Percentiles rank a stretch among this genome's conserved stretches.
Evolutionary conservation across 2,329 filamentous ascomycete genomes (phyloP).

Genomic region (Penicillium janthinellum): DNA sequence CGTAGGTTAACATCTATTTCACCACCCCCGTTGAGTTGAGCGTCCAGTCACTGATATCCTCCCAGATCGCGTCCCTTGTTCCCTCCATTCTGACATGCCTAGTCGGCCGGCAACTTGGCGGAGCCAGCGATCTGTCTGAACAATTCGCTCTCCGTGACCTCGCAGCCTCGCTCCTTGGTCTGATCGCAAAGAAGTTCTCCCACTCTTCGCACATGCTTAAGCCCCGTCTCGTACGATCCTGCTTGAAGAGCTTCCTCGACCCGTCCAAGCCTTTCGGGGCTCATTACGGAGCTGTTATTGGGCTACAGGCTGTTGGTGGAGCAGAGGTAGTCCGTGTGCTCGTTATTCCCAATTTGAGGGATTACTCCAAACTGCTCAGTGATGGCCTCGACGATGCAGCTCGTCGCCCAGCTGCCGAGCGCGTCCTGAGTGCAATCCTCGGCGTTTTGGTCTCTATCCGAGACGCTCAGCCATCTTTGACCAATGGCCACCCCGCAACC

Average conservation of each 20-base stretch:
- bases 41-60: conserved; percentile 19
- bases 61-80: conserved; percentile 65
- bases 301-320: conserved; percentile 76
- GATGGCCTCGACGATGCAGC: conserved; percentile 55
- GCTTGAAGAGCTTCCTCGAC: conserved; percentile 88
- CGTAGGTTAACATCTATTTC: conserved; percentile 37
- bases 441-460: conserved; percentile 58
- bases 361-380: conserved; percentile 63
- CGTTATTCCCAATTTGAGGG: conserved; percentile 66
- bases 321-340: conserved; percentile 64
- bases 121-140: conserved; percentile 51
- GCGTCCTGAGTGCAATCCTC: conserved; percentile 61
- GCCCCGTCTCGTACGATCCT: conserved; percentile 87
- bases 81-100: conserved; percentile 90
- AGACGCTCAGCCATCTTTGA: conserved; percentile 44
- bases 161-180: conserved; percentile 76
- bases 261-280: conserved; percentile 78
- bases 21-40: not conserved
- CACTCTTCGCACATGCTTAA: conserved; percentile 79
- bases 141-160: conserved; percentile 84
- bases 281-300: conserved; percentile 85
- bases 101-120: conserved; percentile 77
- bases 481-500: conserved; percentile 44
- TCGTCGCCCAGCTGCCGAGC: conserved; percentile 61
- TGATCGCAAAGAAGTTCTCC: conserved; percentile 79